phyloP scores from a whole-genome alignment of 257 asterid genomes.

The Nicotiana sylvestris region DNA sequence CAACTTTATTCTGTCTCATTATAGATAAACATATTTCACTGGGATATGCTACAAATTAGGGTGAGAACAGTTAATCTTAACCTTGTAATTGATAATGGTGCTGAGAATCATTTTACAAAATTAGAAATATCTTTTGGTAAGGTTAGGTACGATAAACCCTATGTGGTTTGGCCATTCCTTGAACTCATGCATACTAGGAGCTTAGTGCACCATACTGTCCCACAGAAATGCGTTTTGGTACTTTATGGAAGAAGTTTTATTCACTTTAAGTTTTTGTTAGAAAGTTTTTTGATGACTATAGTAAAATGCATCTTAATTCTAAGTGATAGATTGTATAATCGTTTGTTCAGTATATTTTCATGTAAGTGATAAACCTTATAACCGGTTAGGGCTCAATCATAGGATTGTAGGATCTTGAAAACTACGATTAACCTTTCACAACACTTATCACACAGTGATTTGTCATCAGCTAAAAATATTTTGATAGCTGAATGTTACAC shows the following conservation, averaged over 20 bases:
- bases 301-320: too few relatives aligned
- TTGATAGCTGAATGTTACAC: background rate
- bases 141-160: background rate
- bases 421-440: background rate
- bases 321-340: too few relatives aligned
- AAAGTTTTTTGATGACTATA: too few relatives aligned
- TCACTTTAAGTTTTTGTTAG: background rate
- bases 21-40: background rate
- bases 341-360: background rate
- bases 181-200: background rate
- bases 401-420: background rate
- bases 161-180: background rate
- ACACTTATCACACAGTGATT: background rate
- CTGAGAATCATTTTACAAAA: background rate
- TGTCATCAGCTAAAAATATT: background rate
- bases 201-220: background rate
- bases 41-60: background rate
- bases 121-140: background rate
- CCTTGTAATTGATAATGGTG: background rate
- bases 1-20: background rate
- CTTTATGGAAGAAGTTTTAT: background rate
- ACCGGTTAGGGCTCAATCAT: background rate
- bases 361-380: background rate
- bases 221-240: background rate
- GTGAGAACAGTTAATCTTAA: background rate